Percentiles rank a stretch among this genome's conserved stretches.
Conservation (phyloP, 164 flowering plant species). For the Euptelea pleiosperma region DNA sequence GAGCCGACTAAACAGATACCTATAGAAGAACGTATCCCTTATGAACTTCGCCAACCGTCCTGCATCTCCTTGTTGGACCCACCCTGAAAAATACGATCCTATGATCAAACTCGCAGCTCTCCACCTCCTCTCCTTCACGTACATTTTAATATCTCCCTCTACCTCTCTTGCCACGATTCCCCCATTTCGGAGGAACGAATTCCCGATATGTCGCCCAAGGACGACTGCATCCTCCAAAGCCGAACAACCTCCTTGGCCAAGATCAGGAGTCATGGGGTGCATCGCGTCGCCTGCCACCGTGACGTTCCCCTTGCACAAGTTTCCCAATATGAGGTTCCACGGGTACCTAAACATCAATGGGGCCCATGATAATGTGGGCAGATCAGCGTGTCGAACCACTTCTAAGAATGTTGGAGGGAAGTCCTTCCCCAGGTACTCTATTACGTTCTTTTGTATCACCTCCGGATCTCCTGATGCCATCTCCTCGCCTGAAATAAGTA, state of each 20-base stretch:
- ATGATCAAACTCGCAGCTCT: not conserved
- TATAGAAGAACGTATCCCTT: not conserved
- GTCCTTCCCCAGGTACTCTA: constrained; percentile 16
- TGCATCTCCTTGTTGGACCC: not conserved
- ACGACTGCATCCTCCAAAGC: constrained; percentile 47
- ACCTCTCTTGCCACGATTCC: not conserved
- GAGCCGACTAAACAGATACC: not conserved
- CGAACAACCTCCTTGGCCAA: constrained; percentile 42
- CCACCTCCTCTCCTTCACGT: constrained; percentile 16
- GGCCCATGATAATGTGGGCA: constrained; percentile 18
- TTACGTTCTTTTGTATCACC: constrained; percentile 17
- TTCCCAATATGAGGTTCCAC: constrained; percentile 33
- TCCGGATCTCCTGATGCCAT: constrained; percentile 9
- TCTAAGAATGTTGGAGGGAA: constrained; percentile 22
- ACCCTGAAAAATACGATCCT: not conserved
- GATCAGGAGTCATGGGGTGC: constrained; percentile 55
- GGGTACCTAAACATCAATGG: constrained; percentile 38
- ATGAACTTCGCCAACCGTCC: not conserved
- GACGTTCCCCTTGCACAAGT: constrained; percentile 17
- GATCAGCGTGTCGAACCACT: constrained; percentile 20
- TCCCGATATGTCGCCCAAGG: constrained; percentile 33
- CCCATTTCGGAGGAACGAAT: constrained; percentile 8
- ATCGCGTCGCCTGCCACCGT: constrained; percentile 52
- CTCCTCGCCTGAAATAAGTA: constrained; percentile 11
- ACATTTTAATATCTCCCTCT: constrained; percentile 9